Percentiles rank a stretch among this genome's conserved stretches.
phyloP scores from a whole-genome alignment of 2,329 filamentous ascomycete genomes.

The Colletotrichum salicis region DNA sequence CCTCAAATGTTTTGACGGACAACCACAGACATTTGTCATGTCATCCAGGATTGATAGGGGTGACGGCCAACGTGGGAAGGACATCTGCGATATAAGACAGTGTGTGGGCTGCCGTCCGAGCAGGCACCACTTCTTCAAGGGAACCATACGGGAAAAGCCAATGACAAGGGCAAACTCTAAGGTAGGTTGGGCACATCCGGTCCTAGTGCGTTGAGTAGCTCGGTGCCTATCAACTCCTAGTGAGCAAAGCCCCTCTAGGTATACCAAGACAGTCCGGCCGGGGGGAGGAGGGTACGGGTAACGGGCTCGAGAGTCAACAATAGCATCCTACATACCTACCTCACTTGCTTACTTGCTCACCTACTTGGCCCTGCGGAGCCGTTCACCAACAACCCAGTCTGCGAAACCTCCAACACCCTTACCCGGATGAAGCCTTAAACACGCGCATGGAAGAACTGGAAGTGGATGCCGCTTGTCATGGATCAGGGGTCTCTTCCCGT shows the following conservation, averaged over 20 bases:
- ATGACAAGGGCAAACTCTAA: conserved; percentile 2
- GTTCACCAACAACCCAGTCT: not conserved
- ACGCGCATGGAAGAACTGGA: not conserved
- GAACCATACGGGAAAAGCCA: not conserved
- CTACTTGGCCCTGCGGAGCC: too few relatives aligned
- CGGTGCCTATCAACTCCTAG: not conserved
- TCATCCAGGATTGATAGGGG: not conserved
- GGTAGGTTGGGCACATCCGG: not conserved
- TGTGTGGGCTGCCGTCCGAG: not conserved
- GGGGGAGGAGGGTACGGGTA: not conserved
- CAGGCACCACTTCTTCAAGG: not conserved
- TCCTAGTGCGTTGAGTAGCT: not conserved
- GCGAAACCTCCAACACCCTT: not conserved
- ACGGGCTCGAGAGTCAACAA: conserved; percentile 15
- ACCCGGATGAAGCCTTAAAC: not conserved
- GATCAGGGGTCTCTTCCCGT: conserved; percentile 1
- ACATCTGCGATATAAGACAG: conserved; percentile 18
- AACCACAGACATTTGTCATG: conserved; percentile 13
- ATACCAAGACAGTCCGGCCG: not conserved
- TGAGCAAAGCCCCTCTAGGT: not conserved
- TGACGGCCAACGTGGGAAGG: not conserved
- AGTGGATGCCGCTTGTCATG: not conserved
- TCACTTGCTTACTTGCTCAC: too few relatives aligned
- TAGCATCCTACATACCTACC: too few relatives aligned
- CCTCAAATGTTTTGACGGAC: not conserved